Evolutionary conservation across 1,284 basidiomycete genomes (phyloP), one percentile per base, ranked within the genome.

Genomic region (Phellinidium pouzarii): DNA sequence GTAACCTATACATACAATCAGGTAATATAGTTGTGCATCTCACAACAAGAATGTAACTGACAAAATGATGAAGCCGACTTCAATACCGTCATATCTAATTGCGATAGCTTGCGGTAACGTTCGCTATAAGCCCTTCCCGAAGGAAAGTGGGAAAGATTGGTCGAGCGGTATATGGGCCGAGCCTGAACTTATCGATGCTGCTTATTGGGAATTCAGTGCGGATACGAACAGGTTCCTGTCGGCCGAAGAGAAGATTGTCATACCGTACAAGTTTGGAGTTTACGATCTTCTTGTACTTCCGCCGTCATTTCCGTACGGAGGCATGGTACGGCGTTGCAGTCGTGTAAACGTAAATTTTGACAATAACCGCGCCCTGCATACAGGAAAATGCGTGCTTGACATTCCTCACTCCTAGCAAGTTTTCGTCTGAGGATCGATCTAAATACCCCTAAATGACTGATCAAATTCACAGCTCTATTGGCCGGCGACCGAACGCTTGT

Each of bases 271-370:
- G 45, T 98, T 95, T 71, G 88, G 89, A 1, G 85, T 94, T 2
- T 97, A 94, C 64, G 94, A 97, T 66, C 70, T 94, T 5, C 74
- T 98, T 26, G 87, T 98, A n/a, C 74, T 97, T 6, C 95, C 95
- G 0, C 87, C 92, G 12, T 90, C 89, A 0, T 98, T 97, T 76
- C 94, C 94, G 0, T 97, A 89, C 65, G 89, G 90, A 34, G 90
- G 91, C 59, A 87, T 91, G 91, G 84, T 86, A 59, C 60, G 74
- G 59, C 14, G 8, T 17, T 25, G 17, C 46, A 9, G 23, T 31
- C 12, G 12, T 31, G 29, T 5, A 6, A 31, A 6, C 29, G 6
- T 31, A 5, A 5, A 5, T 31, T 31, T 31, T 31, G 5, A 6
- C 12, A 31, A 31, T 31, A 12, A 31, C 29, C 29, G 29, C 5